These are phyloP conservation scores for Tulasnella sp. DNA, from an alignment of 768 basidiomycete genomes.

Conservation along the genomic window DNA sequence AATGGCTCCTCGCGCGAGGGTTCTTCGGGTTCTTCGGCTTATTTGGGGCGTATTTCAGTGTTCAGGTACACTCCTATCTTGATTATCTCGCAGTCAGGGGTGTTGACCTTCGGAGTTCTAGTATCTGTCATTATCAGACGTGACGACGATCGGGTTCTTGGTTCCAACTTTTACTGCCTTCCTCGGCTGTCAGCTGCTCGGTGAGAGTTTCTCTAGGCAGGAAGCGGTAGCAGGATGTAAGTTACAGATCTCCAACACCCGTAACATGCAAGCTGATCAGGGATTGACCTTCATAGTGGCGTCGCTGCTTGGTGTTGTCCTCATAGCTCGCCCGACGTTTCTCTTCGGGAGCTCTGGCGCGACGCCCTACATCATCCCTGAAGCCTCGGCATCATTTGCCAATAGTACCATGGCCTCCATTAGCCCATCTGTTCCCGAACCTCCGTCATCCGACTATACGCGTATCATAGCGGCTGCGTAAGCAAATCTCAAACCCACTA, in stretches of 20 bases:
- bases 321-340: slow-evolving; percentile 11
- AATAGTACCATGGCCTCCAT: no score
- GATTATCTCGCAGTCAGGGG: background rate
- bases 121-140: slow-evolving; percentile 13
- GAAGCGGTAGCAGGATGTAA: slow-evolving; percentile 7
- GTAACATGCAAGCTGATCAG: background rate
- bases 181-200: slow-evolving; percentile 4
- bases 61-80: slow-evolving; percentile 1
- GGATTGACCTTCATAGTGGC: background rate
- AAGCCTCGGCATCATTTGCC: no score
- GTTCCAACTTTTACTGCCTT: slow-evolving; percentile 8
- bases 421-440: background rate
- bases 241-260: background rate
- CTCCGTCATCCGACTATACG: background rate
- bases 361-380: no score
- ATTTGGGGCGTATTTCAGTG: slow-evolving; percentile 10
- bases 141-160: slow-evolving; percentile 3
- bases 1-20: slow-evolving; percentile 5
- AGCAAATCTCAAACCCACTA: background rate
- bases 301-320: slow-evolving; percentile 10
- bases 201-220: slow-evolving; percentile 4
- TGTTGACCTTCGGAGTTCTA: background rate
- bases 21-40: slow-evolving; percentile 5
- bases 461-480: background rate
- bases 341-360: background rate